Base-by-base conservation (phyloP, 495 filamentous ascomycete genomes). In the Usnea hakonensis region DNA sequence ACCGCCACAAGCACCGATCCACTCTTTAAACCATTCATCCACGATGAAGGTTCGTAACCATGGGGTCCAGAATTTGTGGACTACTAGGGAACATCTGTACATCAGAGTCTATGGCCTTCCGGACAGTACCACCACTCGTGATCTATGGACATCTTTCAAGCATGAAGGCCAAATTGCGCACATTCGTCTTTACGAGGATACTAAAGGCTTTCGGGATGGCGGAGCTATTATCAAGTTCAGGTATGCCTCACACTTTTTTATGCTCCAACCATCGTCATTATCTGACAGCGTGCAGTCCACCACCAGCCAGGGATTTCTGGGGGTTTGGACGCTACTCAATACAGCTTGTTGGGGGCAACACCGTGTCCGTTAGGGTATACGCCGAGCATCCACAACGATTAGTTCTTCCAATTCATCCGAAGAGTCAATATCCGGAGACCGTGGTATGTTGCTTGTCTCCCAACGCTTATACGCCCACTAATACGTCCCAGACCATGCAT, bases 101-200 rank as follows among this genome's bases (percentile, higher is more conserved):
- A 41, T 83, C 33, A 70, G 67, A 21, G 43, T 81, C 19, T 57
- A 17, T 0, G 68, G 68, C 14, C 30, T 83, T 14, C 77, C 79
- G 0, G 33, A 57, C 16, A 69, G 73, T 33, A 64, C 63, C 13
- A 75, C 60, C 26, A 77, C 77, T 1, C 62, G 67, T 17, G 64
- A 61, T 8, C 59, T 83, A 14, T 78, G 78, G 71, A 43, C 65
- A 5, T 65, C 71, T 2, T 78, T 83, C 57, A 65, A 66, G 3
- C 64, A 67, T 2, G 70, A 83, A 54, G 80, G 80, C 0, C 64
- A 65, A 6, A 68, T 82, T 26, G 63, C 68, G 17, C 70, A 72
- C 0, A 79, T 83, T 54, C 78, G 81, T 32, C 67, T 82, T 1
- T 77, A 72, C 36, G 75, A 76, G 41, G 70, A 78, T 58, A 40